Evolutionary conservation across 2,329 filamentous ascomycete genomes (phyloP).

Genomic region (Paecilomyces niveus): DNA sequence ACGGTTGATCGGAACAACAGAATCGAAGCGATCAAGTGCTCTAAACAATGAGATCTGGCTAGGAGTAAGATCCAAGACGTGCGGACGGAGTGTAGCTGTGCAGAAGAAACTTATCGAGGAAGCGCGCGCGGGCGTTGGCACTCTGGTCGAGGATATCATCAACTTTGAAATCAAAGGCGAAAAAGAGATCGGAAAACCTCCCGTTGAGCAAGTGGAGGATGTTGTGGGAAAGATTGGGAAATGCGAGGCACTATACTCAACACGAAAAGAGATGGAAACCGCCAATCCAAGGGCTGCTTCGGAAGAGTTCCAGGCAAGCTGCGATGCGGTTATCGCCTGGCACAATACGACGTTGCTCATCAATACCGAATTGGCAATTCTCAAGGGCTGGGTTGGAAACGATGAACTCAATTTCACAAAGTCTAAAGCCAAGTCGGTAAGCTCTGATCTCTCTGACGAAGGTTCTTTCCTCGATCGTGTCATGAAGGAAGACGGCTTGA

Average conservation of each 20-base stretch:
- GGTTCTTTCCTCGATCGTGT: constrained; percentile 90
- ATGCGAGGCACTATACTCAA: constrained; percentile 78
- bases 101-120: constrained; percentile 88
- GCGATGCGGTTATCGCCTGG: constrained; percentile 87
- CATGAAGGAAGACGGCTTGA: constrained; percentile 90
- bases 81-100: constrained; percentile 73
- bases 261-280: constrained; percentile 63
- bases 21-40: constrained; percentile 64
- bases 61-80: constrained; percentile 74
- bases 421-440: constrained; percentile 60
- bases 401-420: constrained; percentile 86
- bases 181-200: constrained; percentile 80
- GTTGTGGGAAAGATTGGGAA: constrained; percentile 86
- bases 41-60: constrained; percentile 74
- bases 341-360: constrained; percentile 95
- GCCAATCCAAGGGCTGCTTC: constrained; percentile 74
- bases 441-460: constrained; percentile 75
- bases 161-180: constrained; percentile 92
- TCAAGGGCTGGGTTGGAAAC: constrained; percentile 96
- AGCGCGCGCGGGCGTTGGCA: constrained; percentile 64
- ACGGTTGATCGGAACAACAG: constrained; percentile 73
- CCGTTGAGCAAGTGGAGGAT: constrained; percentile 81
- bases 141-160: constrained; percentile 77
- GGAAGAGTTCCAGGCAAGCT: constrained; percentile 69
- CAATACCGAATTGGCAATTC: constrained; percentile 82